Base-by-base conservation (phyloP, 176 grass and related monocot species). In the Ampelocalamus luodianensis region DNA sequence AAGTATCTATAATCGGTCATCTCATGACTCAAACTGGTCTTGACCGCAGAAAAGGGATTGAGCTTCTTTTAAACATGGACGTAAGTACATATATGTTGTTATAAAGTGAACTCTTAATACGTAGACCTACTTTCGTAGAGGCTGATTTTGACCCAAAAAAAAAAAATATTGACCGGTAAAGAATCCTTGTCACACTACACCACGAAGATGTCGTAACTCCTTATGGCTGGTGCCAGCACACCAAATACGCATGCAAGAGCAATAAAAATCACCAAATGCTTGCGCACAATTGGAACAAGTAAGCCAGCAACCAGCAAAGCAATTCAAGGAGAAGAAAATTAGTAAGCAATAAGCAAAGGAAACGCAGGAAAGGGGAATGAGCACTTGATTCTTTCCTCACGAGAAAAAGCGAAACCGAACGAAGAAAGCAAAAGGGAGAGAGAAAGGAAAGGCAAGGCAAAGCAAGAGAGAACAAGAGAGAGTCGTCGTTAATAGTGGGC, bases 341-440 rank as follows among this genome's bases (percentile, higher is more conserved):
- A 74, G 24, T 10, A 63, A 46, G 24, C 6, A 72, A 22, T 8
- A 64, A 42, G 27, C 22, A 64, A 48, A 38, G 44, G 46, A 58
- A 61, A 59, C 18, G 18, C n/a, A 23, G 9, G 44, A 32, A 68
- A 88, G 58, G 16, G 46, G 39, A 26, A 63, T 13, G 74, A 43
- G 68, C 49, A 62, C 67, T 38, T 29, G 74, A 62, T 83, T 84
- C 75, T 84, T 76, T 84, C 42, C 69, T 84, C 53, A 27, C 61
- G n/a, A 76, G 51, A 80, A 84, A 88, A 87, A 55, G 81, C 12
- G 69, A 46, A 87, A 58, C 24, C 54, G 11, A 84, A 38, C 74
- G 81, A 24, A 65, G 42, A 69, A 76, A 89, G 66, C 34, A 43
- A 17, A n/a, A 51, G 1, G 20, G 11, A 26, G 22, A 15, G 44